These are phyloP conservation scores for Glomus cerebriforme DNA, from an alignment of 192 early-diverging fungal genomes.

Conservation along the genomic window DNA sequence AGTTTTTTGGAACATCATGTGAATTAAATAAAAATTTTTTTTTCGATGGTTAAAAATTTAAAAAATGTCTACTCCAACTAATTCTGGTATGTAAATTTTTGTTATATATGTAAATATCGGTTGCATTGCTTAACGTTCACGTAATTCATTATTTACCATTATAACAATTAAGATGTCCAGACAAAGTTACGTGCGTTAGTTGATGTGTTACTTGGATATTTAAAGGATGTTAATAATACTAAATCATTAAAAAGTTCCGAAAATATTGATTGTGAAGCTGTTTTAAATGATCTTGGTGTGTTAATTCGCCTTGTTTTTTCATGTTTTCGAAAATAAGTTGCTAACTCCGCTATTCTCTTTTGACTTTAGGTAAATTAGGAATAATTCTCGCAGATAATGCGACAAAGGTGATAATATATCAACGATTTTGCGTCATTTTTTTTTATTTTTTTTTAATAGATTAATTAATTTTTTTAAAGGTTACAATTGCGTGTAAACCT, in stretches of 20 bases:
- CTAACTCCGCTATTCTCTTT: neutral
- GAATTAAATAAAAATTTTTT: too few relatives aligned
- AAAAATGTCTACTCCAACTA: neutral
- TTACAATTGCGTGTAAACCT: conserved; percentile 45
- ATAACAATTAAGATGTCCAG: neutral
- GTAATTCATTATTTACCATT: too few relatives aligned
- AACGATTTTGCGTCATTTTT: too few relatives aligned
- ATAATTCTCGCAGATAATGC: conserved; percentile 9
- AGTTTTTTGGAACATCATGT: too few relatives aligned
- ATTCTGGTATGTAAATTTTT: neutral
- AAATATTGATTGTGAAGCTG: neutral
- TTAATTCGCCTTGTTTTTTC: neutral
- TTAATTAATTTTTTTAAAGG: conserved; percentile 22
- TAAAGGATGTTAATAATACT: neutral
- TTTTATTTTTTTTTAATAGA: neutral
- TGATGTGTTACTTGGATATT: conserved; percentile 10
- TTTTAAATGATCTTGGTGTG: conserved; percentile 6
- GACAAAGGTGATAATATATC: neutral
- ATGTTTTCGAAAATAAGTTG: neutral
- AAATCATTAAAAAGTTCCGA: neutral
- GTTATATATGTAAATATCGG: too few relatives aligned
- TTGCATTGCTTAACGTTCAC: too few relatives aligned
- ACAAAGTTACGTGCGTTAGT: conserved; percentile 8
- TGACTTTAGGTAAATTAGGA: neutral
- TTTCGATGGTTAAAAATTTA: too few relatives aligned